phyloP scores from a whole-genome alignment of 148 eudicot genomes.

The Rhododendron simsii region DNA sequence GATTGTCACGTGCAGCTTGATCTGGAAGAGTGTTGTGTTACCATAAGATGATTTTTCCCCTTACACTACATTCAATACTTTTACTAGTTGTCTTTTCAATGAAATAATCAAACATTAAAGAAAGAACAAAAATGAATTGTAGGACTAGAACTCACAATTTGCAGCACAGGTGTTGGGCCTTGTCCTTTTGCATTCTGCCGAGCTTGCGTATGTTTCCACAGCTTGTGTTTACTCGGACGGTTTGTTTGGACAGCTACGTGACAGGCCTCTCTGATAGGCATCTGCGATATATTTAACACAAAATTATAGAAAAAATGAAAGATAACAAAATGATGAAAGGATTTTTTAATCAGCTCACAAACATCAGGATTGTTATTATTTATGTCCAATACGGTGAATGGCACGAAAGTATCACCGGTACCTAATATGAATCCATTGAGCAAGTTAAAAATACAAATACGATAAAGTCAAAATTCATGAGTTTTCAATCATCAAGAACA shows the following conservation, averaged over 20 bases:
- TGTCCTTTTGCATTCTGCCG: constrained; percentile 77
- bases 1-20: no score
- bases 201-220: constrained; percentile 97
- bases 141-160: constrained; percentile 57
- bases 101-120: background rate
- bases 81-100: background rate
- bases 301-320: background rate
- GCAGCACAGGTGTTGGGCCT: constrained; percentile 80
- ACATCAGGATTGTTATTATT: background rate
- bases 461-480: background rate
- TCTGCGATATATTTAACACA: constrained; percentile 36
- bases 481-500: background rate
- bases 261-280: constrained; percentile 98
- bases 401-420: background rate
- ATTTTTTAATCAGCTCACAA: background rate
- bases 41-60: no score
- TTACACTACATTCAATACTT: no score
- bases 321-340: background rate
- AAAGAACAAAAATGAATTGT: background rate
- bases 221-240: constrained; percentile 75
- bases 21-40: no score
- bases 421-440: background rate
- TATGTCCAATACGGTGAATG: background rate
- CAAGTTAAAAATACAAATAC: background rate
- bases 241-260: constrained; percentile 88